Conservation (phyloP, 2,329 filamentous ascomycete genomes). For the Fusarium nelsonii region DNA sequence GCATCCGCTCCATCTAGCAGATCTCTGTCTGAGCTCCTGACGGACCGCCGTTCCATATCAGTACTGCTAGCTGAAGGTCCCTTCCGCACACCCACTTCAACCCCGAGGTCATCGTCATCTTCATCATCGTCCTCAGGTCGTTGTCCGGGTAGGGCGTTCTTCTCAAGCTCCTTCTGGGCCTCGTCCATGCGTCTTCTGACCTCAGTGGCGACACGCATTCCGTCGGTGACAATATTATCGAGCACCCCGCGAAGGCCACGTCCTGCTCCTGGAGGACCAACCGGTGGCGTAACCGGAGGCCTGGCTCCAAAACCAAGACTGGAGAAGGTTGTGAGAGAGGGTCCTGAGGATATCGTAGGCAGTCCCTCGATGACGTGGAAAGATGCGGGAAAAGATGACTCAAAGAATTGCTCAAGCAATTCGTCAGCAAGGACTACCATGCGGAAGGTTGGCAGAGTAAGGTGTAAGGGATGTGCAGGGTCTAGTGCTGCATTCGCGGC, state of each 20-base stretch:
- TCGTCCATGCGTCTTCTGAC: conserved; percentile 95
- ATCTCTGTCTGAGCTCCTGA: conserved; percentile 76
- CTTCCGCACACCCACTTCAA: conserved; percentile 57
- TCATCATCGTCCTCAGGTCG: conserved; percentile 78
- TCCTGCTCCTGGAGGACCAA: conserved; percentile 62
- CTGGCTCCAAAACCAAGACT: conserved; percentile 71
- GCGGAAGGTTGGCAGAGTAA: conserved; percentile 96
- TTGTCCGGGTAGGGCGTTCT: conserved; percentile 76
- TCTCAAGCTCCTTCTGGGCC: conserved; percentile 90
- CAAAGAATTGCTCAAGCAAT: conserved; percentile 95
- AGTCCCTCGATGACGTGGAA: conserved; percentile 85
- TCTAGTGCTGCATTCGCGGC: conserved; percentile 91
- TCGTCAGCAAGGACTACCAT: conserved; percentile 99
- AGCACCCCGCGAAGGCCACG: conserved; percentile 90
- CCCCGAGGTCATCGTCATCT: conserved; percentile 68
- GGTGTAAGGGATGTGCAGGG: conserved; percentile 91
- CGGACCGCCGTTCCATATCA: conserved; percentile 72
- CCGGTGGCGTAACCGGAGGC: conserved; percentile 54
- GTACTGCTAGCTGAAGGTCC: conserved; percentile 56
- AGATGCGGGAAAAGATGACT: conserved; percentile 92
- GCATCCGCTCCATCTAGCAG: conserved; percentile 81
- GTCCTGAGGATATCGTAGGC: conserved; percentile 54
- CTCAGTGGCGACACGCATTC: conserved; percentile 94
- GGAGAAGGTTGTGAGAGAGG: conserved; percentile 87
- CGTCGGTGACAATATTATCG: conserved; percentile 97